Percentiles rank a stretch among this genome's conserved stretches.
These are phyloP conservation scores for Heteromeles arbutifolia DNA, from an alignment of 306 rosid genomes.

Conservation along the genomic window DNA sequence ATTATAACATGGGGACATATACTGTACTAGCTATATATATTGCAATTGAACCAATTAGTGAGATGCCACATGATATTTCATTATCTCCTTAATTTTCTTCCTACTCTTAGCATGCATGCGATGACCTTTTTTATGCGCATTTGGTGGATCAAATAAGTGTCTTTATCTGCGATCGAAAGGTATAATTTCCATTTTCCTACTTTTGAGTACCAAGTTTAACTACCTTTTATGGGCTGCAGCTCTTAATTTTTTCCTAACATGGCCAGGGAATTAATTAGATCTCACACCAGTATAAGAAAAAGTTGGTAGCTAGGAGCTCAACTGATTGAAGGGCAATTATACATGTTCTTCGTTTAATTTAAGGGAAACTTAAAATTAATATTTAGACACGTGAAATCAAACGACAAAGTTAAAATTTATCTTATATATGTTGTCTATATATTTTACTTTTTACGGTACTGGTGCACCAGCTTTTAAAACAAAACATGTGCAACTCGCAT, in stretches of 20 bases:
- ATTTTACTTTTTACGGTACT: background rate
- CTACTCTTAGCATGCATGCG: conserved; percentile 13
- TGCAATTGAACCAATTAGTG: background rate
- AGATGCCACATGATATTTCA: background rate
- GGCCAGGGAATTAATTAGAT: background rate
- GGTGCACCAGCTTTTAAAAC: too few relatives aligned
- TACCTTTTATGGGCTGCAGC: background rate
- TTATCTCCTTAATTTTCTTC: background rate
- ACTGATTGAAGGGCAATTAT: background rate
- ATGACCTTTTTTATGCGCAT: conserved; percentile 10
- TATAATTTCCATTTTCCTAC: background rate
- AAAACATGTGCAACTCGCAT: too few relatives aligned
- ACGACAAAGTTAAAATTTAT: background rate
- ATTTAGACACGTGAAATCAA: background rate
- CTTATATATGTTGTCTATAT: background rate
- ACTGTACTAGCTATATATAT: background rate
- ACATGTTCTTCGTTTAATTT: background rate
- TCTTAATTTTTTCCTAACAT: background rate
- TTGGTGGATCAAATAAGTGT: conserved; percentile 18
- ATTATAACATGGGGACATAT: background rate
- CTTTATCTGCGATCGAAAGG: background rate
- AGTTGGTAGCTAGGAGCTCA: background rate
- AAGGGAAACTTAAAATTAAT: background rate
- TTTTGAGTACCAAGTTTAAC: background rate
- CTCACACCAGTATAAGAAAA: background rate